Evolutionary conservation across 2,329 filamentous ascomycete genomes (phyloP).

Genomic region (Phialophora macrospora): DNA sequence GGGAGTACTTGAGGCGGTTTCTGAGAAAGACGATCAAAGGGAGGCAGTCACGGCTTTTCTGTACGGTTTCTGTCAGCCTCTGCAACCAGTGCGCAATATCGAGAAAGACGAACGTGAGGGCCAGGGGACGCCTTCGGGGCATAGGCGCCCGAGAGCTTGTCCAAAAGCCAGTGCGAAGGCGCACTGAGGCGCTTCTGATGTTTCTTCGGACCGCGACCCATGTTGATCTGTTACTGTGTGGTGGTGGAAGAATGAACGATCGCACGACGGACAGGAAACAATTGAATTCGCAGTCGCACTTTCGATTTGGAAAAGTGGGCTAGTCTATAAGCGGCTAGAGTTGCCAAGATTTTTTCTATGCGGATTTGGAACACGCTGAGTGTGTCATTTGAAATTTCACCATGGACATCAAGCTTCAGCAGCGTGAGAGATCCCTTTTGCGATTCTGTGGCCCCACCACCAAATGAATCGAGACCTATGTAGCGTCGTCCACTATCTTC

Average conservation of each 20-base stretch:
- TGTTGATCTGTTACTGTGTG: constrained; percentile 46
- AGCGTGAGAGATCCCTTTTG: neutral
- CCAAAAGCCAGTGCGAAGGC: constrained; percentile 99
- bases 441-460: neutral
- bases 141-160: constrained; percentile 96
- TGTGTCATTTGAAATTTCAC: constrained; percentile 25
- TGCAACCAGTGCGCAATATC: constrained; percentile 1
- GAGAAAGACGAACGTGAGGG: constrained; percentile 58
- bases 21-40: constrained; percentile 98
- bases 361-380: neutral
- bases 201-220: constrained; percentile 77
- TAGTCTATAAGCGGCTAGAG: constrained; percentile 1
- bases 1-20: constrained; percentile 92
- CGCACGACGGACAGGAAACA: constrained; percentile 4
- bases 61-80: constrained; percentile 62
- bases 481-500: neutral
- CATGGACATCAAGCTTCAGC: neutral
- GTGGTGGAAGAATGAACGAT: constrained; percentile 10
- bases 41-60: constrained; percentile 96
- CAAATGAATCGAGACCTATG: neutral
- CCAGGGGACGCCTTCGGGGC: constrained; percentile 73
- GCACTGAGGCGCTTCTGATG: constrained; percentile 99
- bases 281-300: constrained; percentile 10
- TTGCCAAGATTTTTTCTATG: constrained; percentile 22
- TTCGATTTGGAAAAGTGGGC: constrained; percentile 11